phyloP scores from a whole-genome alignment of 108 stramenopile species.

The Skeletonema costatum region DNA sequence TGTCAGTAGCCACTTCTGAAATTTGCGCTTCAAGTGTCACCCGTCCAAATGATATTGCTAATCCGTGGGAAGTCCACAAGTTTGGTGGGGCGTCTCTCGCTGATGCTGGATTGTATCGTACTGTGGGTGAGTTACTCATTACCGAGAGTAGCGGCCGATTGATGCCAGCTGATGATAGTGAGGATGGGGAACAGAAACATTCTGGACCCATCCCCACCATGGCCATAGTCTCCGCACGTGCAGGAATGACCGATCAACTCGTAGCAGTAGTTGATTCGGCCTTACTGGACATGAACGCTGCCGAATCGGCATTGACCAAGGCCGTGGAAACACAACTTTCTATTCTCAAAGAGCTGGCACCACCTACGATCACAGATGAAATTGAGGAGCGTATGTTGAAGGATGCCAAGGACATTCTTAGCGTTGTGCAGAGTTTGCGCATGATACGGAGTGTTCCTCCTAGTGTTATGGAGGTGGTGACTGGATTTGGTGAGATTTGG shows the following conservation, averaged over 20 bases:
- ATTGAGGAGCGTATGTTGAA: conserved; percentile 57
- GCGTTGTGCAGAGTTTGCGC: conserved; percentile 63
- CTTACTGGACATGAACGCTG: conserved; percentile 54
- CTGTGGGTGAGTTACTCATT: conserved; percentile 72
- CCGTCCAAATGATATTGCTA: background rate
- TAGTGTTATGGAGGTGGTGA: conserved; percentile 80
- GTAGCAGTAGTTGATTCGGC: conserved; percentile 71
- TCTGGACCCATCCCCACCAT: conserved; percentile 70
- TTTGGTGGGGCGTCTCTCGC: conserved; percentile 33
- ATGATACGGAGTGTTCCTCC: conserved; percentile 76
- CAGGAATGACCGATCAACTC: conserved; percentile 81
- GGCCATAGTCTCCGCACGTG: conserved; percentile 86
- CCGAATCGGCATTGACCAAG: conserved; percentile 36
- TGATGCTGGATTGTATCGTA: conserved; percentile 57
- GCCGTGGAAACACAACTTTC: conserved; percentile 51
- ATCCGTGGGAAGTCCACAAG: conserved; percentile 40
- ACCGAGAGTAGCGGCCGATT: background rate
- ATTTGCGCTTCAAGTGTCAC: background rate
- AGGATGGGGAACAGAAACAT: background rate
- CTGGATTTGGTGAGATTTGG: conserved; percentile 93
- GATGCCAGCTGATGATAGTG: background rate
- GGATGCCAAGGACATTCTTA: conserved; percentile 68
- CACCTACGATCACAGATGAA: conserved; percentile 43
- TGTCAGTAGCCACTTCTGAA: background rate
- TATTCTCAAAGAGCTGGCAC: conserved; percentile 56